These are phyloP conservation scores for Pseudozyma flocculosa DNA, from an alignment of 1,284 basidiomycete genomes.

Conservation along the genomic window DNA sequence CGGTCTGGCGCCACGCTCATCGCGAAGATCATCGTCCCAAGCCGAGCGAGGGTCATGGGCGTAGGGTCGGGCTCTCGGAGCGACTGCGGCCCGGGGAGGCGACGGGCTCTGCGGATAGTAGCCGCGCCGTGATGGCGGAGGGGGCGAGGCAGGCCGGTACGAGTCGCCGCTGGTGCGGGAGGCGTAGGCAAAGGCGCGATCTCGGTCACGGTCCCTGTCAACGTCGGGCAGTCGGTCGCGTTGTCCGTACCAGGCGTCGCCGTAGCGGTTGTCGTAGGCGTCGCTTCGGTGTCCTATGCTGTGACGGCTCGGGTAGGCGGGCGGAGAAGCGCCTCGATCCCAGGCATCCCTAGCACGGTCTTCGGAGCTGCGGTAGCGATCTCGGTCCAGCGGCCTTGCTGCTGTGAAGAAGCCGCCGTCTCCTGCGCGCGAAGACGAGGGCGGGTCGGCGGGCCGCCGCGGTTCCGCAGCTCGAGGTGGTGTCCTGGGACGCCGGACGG, in stretches of 20 bases:
- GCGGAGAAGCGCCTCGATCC: neutral
- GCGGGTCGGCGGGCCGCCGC: neutral
- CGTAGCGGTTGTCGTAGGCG: neutral
- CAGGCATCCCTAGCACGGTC: neutral
- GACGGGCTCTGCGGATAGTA: constrained; percentile 17
- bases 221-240: too few species aligned
- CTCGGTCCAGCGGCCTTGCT: neutral
- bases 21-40: neutral
- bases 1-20: neutral
- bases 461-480: neutral
- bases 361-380: neutral
- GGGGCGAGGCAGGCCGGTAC: neutral
- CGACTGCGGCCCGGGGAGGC: neutral
- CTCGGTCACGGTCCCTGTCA: neutral
- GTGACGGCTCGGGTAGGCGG: neutral
- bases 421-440: too few species aligned
- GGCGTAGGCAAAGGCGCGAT: neutral
- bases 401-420: neutral
- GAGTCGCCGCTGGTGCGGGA: too few species aligned
- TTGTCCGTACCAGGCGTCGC: neutral
- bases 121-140: neutral
- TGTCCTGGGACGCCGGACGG: neutral
- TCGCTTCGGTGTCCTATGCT: neutral
- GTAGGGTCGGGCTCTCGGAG: neutral
- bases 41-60: neutral